These are phyloP conservation scores for Ephemerocybe angulata DNA, from an alignment of 768 basidiomycete genomes.

Conservation along the genomic window DNA sequence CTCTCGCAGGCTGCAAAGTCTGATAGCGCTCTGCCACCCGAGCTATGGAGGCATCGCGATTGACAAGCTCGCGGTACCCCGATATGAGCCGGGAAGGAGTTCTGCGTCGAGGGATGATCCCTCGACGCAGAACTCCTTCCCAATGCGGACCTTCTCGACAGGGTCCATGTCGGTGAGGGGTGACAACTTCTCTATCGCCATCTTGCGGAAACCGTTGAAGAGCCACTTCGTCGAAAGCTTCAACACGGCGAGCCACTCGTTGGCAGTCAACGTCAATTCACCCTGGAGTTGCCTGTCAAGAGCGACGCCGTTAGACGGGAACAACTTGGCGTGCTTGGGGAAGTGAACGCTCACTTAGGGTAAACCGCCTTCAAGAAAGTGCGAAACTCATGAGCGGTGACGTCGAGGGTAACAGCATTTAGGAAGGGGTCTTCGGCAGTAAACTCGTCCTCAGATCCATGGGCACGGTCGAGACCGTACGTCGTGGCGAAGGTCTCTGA, in stretches of 20 bases:
- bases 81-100: not conserved
- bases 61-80: not conserved
- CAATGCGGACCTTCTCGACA: not conserved
- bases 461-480: not conserved
- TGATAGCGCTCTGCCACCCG: not conserved
- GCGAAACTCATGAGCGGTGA: not conserved
- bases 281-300: not conserved
- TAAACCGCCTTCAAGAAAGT: not conserved
- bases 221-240: not conserved
- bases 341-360: not conserved
- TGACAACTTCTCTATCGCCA: not conserved
- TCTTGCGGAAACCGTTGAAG: not conserved
- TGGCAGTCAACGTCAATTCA: not conserved
- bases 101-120: not conserved
- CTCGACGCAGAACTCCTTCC: not conserved
- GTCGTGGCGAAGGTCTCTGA: not conserved
- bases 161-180: not conserved
- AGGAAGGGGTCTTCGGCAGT: not conserved
- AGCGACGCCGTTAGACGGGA: not conserved
- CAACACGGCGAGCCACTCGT: not conserved
- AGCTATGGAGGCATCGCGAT: not conserved
- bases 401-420: not conserved
- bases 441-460: not conserved
- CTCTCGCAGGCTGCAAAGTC: conserved; percentile 1
- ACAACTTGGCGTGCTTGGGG: too few species aligned